A percentile compares a stretch with the other conserved stretches of the same genome.
Conservation (phyloP, 2,329 filamentous ascomycete species). For the Colletotrichum trifolii region DNA sequence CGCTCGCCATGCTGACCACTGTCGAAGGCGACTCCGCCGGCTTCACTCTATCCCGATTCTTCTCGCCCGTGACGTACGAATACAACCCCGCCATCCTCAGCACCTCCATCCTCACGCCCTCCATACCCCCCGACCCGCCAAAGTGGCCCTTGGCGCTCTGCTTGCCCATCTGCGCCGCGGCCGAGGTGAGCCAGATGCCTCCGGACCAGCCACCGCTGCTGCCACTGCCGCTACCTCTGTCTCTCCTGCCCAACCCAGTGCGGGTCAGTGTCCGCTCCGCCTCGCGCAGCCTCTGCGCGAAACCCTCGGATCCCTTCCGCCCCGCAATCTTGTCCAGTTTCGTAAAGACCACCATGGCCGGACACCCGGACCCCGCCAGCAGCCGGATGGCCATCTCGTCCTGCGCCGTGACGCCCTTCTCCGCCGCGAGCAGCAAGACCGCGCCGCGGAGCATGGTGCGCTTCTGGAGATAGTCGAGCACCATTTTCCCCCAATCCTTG, state of each 20-base stretch:
- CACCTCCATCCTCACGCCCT: slow-evolving; percentile 52
- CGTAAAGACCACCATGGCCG: slow-evolving; percentile 64
- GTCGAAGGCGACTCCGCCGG: too few species aligned
- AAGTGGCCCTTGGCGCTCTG: slow-evolving; percentile 39
- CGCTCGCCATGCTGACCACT: too few species aligned
- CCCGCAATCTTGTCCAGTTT: slow-evolving; percentile 63
- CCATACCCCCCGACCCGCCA: slow-evolving; percentile 51
- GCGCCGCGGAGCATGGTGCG: slow-evolving; percentile 62
- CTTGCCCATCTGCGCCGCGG: slow-evolving; percentile 51
- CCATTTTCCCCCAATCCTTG: slow-evolving; percentile 63
- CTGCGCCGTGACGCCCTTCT: slow-evolving; percentile 61
- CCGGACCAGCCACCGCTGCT: slow-evolving; percentile 42
- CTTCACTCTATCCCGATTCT: not conserved
- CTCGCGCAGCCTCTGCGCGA: slow-evolving; percentile 33
- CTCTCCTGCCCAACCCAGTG: slow-evolving; percentile 16
- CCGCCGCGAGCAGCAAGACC: slow-evolving; percentile 63
- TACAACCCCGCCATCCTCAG: slow-evolving; percentile 54
- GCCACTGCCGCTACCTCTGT: too few species aligned
- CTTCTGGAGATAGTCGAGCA: slow-evolving; percentile 61
- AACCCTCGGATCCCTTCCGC: slow-evolving; percentile 38
- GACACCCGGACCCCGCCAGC: slow-evolving; percentile 56
- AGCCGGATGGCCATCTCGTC: slow-evolving; percentile 60
- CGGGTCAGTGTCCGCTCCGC: slow-evolving; percentile 24
- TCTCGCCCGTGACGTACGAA: slow-evolving; percentile 11
- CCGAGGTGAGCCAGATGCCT: slow-evolving; percentile 43